These are phyloP conservation scores for Salix udensis DNA, from an alignment of 345 rosid genomes.

Conservation along the genomic window DNA sequence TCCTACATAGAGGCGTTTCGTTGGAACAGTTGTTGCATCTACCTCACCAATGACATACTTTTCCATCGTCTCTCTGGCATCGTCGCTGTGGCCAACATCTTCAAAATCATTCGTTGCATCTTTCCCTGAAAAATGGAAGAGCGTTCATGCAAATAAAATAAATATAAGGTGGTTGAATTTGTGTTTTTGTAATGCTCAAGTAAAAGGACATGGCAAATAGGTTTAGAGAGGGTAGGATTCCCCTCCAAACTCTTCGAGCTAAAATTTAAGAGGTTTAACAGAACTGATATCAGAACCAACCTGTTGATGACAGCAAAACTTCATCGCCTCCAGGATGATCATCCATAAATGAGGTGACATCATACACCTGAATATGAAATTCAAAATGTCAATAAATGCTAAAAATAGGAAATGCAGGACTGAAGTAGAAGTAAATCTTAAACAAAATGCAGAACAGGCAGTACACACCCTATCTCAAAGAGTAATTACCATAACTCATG, in stretches of 20 bases:
- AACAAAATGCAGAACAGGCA: background rate
- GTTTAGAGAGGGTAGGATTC: background rate
- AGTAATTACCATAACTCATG: background rate
- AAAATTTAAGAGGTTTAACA: background rate
- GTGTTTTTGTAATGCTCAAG: background rate
- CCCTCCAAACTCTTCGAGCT: background rate
- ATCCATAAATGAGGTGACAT: slow-evolving; percentile 93
- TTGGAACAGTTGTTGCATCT: slow-evolving; percentile 54
- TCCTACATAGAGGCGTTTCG: slow-evolving; percentile 48
- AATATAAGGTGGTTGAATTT: background rate
- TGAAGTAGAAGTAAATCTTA: background rate
- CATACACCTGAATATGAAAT: slow-evolving; percentile 62
- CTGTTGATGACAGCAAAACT: slow-evolving; percentile 85
- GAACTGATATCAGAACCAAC: slow-evolving; percentile 24
- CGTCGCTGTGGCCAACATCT: slow-evolving; percentile 93
- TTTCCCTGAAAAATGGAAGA: slow-evolving; percentile 52
- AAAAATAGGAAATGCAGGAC: background rate
- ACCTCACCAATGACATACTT: slow-evolving; percentile 74
- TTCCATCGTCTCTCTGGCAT: slow-evolving; percentile 75
- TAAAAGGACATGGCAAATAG: background rate
- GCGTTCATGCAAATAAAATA: background rate
- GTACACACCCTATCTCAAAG: background rate
- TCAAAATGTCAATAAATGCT: background rate
- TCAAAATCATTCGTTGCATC: slow-evolving; percentile 92
- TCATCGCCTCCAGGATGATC: slow-evolving; percentile 99